Evolutionary conservation across 2,329 filamentous ascomycete species (phyloP).

Genomic region (Metarhizium humberi): DNA sequence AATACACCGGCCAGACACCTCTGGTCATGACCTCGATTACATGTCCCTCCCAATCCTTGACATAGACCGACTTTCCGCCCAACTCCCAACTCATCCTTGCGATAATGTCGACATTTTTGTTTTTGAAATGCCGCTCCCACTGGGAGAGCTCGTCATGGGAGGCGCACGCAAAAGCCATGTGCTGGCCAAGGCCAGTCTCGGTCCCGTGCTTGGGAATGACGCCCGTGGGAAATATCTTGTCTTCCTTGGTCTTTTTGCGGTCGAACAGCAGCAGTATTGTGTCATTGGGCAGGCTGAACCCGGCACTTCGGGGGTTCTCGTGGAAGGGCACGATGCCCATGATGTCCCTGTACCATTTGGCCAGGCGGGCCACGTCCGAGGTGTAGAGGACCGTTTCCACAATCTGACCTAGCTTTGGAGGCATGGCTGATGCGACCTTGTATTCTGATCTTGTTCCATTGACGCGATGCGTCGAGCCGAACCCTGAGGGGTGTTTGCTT

Average conservation of each 20-base stretch:
- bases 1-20: slow-evolving; percentile 3
- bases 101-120: not conserved
- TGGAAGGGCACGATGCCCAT: slow-evolving; percentile 1
- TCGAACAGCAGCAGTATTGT: slow-evolving; percentile 2
- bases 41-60: slow-evolving; percentile 5
- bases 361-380: not conserved
- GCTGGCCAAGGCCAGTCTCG: slow-evolving; percentile 3
- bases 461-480: not conserved
- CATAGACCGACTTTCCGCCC: slow-evolving; percentile 2
- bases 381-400: slow-evolving; percentile 5
- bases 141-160: not conserved
- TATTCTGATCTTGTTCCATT: not conserved
- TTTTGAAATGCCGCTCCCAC: slow-evolving; percentile 3
- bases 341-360: not conserved
- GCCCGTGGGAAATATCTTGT: not conserved
- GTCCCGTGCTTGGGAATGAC: slow-evolving; percentile 4
- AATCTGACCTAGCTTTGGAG: slow-evolving; percentile 3
- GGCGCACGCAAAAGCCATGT: slow-evolving; percentile 4
- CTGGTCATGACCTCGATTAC: slow-evolving; percentile 3
- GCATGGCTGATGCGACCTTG: not conserved
- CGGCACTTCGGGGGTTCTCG: not conserved
- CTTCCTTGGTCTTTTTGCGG: not conserved
- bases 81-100: not conserved
- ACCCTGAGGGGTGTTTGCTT: not conserved
- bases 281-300: not conserved